Conservation (phyloP, 2,329 filamentous ascomycete genomes). For the Trichoderma afroharzianum region DNA sequence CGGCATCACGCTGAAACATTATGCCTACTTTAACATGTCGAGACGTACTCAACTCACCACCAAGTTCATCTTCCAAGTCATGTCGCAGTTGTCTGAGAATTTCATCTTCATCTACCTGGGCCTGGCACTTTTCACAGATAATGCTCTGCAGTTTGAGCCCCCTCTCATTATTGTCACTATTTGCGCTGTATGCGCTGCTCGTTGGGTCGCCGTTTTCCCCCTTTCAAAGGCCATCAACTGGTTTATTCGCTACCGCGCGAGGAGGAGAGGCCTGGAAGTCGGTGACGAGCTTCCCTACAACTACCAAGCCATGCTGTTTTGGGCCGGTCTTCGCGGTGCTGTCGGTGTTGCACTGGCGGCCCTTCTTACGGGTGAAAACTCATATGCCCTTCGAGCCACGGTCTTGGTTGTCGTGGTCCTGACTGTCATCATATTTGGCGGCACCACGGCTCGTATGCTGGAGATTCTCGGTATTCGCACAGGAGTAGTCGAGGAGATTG, state of each 20-base stretch:
- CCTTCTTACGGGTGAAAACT: slow-evolving; percentile 77
- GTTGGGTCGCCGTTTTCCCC: slow-evolving; percentile 94
- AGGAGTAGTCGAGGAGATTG: slow-evolving; percentile 92
- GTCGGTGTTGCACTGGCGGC: slow-evolving; percentile 94
- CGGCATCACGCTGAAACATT: slow-evolving; percentile 97
- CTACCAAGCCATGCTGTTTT: slow-evolving; percentile 99
- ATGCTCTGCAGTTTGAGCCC: slow-evolving; percentile 83
- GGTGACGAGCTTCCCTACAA: slow-evolving; percentile 88
- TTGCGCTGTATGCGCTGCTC: slow-evolving; percentile 83
- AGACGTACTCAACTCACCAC: slow-evolving; percentile 94
- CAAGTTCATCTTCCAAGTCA: slow-evolving; percentile 94
- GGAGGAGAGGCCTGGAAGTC: slow-evolving; percentile 67
- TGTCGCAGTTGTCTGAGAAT: slow-evolving; percentile 94
- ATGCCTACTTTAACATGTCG: slow-evolving; percentile 99
- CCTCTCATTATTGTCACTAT: slow-evolving; percentile 92
- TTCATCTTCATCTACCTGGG: slow-evolving; percentile 99
- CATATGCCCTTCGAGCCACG: slow-evolving; percentile 80
- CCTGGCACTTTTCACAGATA: slow-evolving; percentile 89
- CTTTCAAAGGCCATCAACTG: slow-evolving; percentile 87
- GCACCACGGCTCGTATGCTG: slow-evolving; percentile 94
- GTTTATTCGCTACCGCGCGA: slow-evolving; percentile 82
- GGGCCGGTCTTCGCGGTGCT: slow-evolving; percentile 91
- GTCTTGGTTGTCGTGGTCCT: slow-evolving; percentile 97
- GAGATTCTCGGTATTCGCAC: slow-evolving; percentile 96
- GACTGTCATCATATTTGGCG: slow-evolving; percentile 97